Conservation (phyloP, 257 asterid genomes). For the Schizonepeta tenuifolia region DNA sequence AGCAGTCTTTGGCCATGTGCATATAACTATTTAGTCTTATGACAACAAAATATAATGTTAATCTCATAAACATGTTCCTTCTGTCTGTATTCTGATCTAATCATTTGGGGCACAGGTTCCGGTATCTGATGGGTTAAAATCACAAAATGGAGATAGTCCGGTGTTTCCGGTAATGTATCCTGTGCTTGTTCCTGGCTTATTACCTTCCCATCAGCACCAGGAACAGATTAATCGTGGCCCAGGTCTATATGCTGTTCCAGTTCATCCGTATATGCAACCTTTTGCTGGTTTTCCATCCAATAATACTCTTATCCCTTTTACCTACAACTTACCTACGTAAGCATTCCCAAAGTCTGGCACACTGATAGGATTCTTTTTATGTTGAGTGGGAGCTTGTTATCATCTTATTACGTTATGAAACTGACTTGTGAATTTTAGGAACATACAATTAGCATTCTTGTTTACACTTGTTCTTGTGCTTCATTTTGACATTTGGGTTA, state of each 20-base stretch:
- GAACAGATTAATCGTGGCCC: constrained; percentile 81
- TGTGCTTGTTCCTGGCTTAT: constrained; percentile 42
- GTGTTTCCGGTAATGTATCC: constrained; percentile 47
- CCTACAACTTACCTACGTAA: constrained; percentile 84
- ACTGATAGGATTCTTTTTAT: neutral
- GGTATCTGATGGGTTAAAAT: constrained; percentile 41
- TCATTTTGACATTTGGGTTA: constrained; percentile 3
- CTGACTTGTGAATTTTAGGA: neutral
- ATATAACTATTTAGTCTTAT: constrained; percentile 18
- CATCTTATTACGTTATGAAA: neutral
- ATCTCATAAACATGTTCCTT: neutral
- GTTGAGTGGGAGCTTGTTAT: neutral
- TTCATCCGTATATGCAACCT: constrained; percentile 61
- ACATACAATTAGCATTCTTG: neutral
- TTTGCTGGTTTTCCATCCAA: constrained; percentile 59
- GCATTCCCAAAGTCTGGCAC: constrained; percentile 39
- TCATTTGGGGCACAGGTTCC: constrained; percentile 40
- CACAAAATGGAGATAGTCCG: constrained; percentile 43
- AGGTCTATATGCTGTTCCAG: constrained; percentile 91
- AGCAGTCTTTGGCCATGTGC: constrained; percentile 12
- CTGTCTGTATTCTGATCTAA: constrained; percentile 25
- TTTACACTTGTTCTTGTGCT: constrained; percentile 17
- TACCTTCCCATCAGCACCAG: constrained; percentile 55
- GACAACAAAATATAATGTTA: neutral
- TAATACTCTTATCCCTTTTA: constrained; percentile 74